Evolutionary conservation across 805 yeast species (phyloP).

Genomic region (Metschnikowia vanudenii): DNA sequence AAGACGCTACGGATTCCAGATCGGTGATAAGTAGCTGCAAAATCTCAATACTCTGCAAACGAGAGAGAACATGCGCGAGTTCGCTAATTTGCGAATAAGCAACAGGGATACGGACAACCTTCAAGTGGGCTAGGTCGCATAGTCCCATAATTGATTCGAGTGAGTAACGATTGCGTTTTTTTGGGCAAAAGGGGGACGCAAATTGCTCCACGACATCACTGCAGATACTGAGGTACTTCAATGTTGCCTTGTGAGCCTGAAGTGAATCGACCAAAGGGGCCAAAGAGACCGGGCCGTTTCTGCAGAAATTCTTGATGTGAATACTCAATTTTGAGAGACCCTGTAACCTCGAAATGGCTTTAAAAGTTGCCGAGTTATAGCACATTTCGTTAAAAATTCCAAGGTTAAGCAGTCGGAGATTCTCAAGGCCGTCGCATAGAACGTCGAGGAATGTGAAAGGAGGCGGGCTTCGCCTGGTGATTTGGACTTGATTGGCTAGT

Average conservation of each 20-base stretch:
- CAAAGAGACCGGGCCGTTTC: conserved; percentile 8
- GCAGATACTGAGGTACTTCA: conserved; percentile 15
- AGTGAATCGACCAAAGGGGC: conserved; percentile 13
- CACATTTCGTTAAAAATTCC: conserved; percentile 16
- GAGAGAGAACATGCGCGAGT: conserved; percentile 4
- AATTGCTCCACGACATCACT: conserved; percentile 12
- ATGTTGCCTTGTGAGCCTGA: conserved; percentile 11
- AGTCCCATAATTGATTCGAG: conserved; percentile 13
- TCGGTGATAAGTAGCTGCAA: conserved; percentile 17
- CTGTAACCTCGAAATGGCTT: conserved; percentile 4
- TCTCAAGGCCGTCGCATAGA: conserved; percentile 4
- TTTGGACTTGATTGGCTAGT: conserved; percentile 3
- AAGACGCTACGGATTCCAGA: conserved; percentile 1
- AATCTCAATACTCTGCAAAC: conserved; percentile 1
- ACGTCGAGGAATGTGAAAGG: conserved; percentile 12
- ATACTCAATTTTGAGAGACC: conserved; percentile 12
- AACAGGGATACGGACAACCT: conserved; percentile 14
- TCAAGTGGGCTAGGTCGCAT: conserved; percentile 4
- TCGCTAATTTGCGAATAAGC: conserved; percentile 10
- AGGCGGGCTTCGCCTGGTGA: conserved; percentile 16
- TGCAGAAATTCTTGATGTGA: conserved; percentile 11
- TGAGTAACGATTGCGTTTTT: conserved; percentile 5
- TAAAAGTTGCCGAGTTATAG: conserved; percentile 11
- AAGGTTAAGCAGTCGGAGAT: conserved; percentile 13
- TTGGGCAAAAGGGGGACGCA: conserved; percentile 10